Base-by-base conservation (phyloP, 2,329 filamentous ascomycete genomes). In the Apiospora phragmitis region DNA sequence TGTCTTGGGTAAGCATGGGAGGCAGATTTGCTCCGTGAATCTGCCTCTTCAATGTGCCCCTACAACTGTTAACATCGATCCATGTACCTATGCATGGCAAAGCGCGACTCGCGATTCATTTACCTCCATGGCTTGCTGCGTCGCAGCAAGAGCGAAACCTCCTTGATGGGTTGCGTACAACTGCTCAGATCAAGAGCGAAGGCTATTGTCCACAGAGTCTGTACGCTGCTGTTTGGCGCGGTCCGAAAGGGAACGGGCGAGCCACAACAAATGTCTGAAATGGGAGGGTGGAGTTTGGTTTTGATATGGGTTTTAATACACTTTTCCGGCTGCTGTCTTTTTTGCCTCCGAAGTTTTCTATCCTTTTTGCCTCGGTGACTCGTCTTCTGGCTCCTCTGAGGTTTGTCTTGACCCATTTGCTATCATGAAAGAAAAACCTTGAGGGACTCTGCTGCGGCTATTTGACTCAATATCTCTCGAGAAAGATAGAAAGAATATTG, bases 221-320 rank as follows among this genome's bases (percentile, higher is more conserved):
- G 55, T 62, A 62, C 55, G 55, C 55, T 62, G 32, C 55, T 62
- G 55, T 32, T n/a, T 35, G 55, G 55, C 55, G 21, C 29, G 32
- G 55, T 38, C 55, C 55, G 51, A 35, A 62, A n/a, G 18, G 55
- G 38, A 38, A 62, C 55, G 55, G 11, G 55, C 55, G 55, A 38
- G 55, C 55, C 55, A 38, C 55, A 38, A 62, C 32, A 38, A 62
- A 62, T 62, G 55, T 62, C 55, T 62, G 55, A 62, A 59, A 62
- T 38, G 55, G 55, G 45, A 43, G 67, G 45, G 16, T n/a, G 67
- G 67, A 68, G 67, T 68, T 68, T 68, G 67, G 67, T 68, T 68
- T 55, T 68, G 67, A 68, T 68, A 68, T 55, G 67, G 67, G 67
- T 55, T 68, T 68, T 68, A 68, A 68, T 68, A 68, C 18, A 68